These are phyloP conservation scores for Apiotrichum montevideense DNA, from an alignment of 1,284 basidiomycete genomes.

Conservation along the genomic window DNA sequence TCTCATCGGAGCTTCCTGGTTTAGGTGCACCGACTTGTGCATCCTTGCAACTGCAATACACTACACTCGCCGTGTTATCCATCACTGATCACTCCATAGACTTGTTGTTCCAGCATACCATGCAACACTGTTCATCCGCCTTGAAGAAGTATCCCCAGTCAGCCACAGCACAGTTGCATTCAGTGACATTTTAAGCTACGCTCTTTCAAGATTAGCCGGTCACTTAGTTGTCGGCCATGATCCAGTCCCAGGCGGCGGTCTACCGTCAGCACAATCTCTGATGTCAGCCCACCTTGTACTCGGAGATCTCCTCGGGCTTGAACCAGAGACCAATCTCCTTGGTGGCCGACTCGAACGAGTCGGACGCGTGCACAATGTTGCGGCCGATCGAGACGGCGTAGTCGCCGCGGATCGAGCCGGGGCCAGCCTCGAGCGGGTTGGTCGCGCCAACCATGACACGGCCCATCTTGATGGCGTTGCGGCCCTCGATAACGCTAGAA, in stretches of 20 bases:
- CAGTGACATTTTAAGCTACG: no score
- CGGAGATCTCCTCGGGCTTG: conserved; percentile 44
- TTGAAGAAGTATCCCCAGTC: no score
- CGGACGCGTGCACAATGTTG: conserved; percentile 37
- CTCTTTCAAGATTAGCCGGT: not conserved
- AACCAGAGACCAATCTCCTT: conserved; percentile 52
- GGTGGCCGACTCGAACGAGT: conserved; percentile 50
- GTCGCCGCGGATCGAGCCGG: conserved; percentile 37
- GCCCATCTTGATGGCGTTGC: conserved; percentile 43
- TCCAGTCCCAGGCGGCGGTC: conserved; percentile 13
- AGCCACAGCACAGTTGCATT: no score
- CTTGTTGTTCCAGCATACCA: not conserved
- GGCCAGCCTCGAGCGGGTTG: conserved; percentile 41
- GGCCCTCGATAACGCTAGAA: conserved; percentile 41
- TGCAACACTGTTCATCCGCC: not conserved
- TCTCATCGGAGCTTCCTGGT: no score
- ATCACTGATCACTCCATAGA: not conserved
- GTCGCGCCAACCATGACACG: conserved; percentile 44
- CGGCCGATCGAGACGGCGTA: conserved; percentile 41
- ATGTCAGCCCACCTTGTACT: conserved; percentile 34
- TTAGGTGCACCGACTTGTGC: no score
- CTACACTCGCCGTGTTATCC: not conserved
- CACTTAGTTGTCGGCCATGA: conserved; percentile 20
- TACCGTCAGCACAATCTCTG: no score
- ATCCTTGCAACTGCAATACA: no score